Conservation (phyloP, 2,329 filamentous ascomycete genomes). For the Uncinocarpus reesii region DNA sequence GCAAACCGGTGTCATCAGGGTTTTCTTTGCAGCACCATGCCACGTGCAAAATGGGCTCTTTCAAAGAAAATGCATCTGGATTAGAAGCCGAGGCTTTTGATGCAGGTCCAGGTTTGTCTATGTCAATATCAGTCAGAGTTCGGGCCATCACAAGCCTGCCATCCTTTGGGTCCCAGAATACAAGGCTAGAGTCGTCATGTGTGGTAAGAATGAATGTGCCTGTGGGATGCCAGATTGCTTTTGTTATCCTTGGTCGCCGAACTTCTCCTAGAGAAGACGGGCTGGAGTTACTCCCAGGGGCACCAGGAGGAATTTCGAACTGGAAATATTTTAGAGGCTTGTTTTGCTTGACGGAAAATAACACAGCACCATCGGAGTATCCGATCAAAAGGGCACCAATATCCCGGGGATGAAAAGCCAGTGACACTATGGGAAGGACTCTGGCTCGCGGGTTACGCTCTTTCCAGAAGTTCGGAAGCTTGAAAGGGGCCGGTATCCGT, state of each 20-base stretch:
- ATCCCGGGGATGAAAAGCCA: conserved; percentile 82
- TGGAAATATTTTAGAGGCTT: conserved; percentile 66
- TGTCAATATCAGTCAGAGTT: conserved; percentile 61
- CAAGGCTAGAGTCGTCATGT: conserved; percentile 82
- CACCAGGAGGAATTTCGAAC: conserved; percentile 70
- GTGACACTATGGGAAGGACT: conserved; percentile 56
- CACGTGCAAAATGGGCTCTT: conserved; percentile 67
- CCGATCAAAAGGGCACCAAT: conserved; percentile 83
- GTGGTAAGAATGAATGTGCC: conserved; percentile 80
- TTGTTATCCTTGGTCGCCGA: conserved; percentile 64
- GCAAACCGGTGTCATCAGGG: conserved; percentile 79
- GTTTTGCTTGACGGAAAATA: conserved; percentile 93
- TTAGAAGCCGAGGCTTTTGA: conserved; percentile 26
- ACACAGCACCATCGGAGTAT: conserved; percentile 77
- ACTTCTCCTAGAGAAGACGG: conserved; percentile 50
- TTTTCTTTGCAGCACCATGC: conserved; percentile 90
- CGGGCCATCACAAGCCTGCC: conserved; percentile 73
- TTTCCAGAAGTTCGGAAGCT: conserved; percentile 78
- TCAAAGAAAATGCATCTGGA: conserved; percentile 47
- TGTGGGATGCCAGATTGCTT: conserved; percentile 89
- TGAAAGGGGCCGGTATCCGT: conserved; percentile 63
- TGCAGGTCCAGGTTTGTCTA: conserved; percentile 55
- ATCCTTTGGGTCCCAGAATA: conserved; percentile 90
- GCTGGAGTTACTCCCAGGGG: conserved; percentile 66
- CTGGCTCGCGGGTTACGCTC: conserved; percentile 59